These are phyloP conservation scores for Boletus fagicola DNA, from an alignment of 768 basidiomycete species.

Conservation along the genomic window DNA sequence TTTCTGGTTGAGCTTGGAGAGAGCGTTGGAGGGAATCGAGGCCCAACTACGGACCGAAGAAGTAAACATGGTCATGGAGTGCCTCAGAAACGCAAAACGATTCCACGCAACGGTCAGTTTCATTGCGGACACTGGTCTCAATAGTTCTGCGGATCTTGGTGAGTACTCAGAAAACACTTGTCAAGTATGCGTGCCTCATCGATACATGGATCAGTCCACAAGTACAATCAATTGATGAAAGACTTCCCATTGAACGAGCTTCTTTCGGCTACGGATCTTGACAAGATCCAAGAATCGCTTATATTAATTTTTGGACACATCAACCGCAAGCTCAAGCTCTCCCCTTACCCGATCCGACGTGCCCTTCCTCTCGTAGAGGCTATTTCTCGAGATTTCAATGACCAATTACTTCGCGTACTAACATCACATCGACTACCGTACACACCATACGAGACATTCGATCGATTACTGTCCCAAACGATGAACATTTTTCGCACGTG, in stretches of 20 bases:
- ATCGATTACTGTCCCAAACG: constrained; percentile 73
- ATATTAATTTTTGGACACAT: constrained; percentile 88
- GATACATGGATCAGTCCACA: constrained; percentile 67
- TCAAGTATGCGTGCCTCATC: background rate
- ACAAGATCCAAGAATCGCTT: constrained; percentile 90
- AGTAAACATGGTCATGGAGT: constrained; percentile 90
- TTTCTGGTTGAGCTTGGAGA: constrained; percentile 95
- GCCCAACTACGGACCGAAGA: constrained; percentile 88
- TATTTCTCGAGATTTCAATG: constrained; percentile 96
- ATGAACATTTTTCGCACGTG: constrained; percentile 80
- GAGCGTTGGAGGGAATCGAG: constrained; percentile 91
- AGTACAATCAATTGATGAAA: constrained; percentile 98
- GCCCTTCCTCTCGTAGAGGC: constrained; percentile 97
- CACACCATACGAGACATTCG: constrained; percentile 92
- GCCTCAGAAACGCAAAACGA: constrained; percentile 91
- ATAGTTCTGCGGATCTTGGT: constrained; percentile 90
- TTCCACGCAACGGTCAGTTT: constrained; percentile 98
- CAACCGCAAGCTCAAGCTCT: constrained; percentile 92
- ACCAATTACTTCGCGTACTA: constrained; percentile 87
- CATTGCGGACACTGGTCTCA: constrained; percentile 95
- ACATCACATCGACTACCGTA: constrained; percentile 91
- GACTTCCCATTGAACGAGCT: constrained; percentile 98
- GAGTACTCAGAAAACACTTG: constrained; percentile 23
- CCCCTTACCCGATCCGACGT: constrained; percentile 94
- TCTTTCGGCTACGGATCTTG: constrained; percentile 92